Conservation (phyloP, 164 flowering plant genomes). For the Chimonanthus salicifolius region DNA sequence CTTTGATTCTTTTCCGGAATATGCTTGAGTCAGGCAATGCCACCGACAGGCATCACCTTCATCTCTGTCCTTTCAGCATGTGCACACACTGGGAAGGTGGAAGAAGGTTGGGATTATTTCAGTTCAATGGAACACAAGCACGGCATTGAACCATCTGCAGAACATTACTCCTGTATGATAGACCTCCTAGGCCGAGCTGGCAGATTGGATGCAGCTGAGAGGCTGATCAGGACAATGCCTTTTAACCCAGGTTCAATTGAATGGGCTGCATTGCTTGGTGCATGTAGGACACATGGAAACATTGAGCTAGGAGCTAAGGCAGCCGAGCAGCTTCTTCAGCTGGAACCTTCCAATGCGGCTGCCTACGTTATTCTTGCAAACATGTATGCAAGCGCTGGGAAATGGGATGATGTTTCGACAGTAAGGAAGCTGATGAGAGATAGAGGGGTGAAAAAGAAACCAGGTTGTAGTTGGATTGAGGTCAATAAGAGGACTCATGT, state of each 20-base stretch:
- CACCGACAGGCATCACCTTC: conserved; percentile 66
- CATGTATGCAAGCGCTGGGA: conserved; percentile 53
- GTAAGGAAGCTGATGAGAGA: conserved; percentile 55
- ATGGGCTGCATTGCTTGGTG: conserved; percentile 74
- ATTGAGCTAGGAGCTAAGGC: conserved; percentile 63
- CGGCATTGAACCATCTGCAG: conserved; percentile 48
- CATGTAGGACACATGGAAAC: conserved; percentile 66
- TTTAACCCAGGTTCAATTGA: conserved; percentile 43
- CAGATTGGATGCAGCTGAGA: conserved; percentile 58
- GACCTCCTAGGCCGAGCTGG: conserved; percentile 89
- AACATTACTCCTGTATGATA: conserved; percentile 81
- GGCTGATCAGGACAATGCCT: conserved; percentile 57
- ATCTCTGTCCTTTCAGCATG: conserved; percentile 65
- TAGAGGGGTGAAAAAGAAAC: conserved; percentile 60
- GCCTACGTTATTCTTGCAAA: conserved; percentile 66
- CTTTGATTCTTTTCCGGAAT: conserved; percentile 42
- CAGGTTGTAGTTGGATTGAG: conserved; percentile 89
- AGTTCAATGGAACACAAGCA: conserved; percentile 48
- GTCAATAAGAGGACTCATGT: conserved; percentile 48
- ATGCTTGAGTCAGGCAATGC: conserved; percentile 44
- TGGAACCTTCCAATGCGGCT: conserved; percentile 61
- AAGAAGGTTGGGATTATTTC: conserved; percentile 45
- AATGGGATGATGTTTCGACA: conserved; percentile 46
- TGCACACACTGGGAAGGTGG: conserved; percentile 56
- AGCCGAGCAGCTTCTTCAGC: conserved; percentile 44